Percentiles rank a stretch among this genome's conserved stretches.
These are phyloP conservation scores for Nymphaea colorata DNA, from an alignment of 164 flowering plant genomes.

Conservation along the genomic window DNA sequence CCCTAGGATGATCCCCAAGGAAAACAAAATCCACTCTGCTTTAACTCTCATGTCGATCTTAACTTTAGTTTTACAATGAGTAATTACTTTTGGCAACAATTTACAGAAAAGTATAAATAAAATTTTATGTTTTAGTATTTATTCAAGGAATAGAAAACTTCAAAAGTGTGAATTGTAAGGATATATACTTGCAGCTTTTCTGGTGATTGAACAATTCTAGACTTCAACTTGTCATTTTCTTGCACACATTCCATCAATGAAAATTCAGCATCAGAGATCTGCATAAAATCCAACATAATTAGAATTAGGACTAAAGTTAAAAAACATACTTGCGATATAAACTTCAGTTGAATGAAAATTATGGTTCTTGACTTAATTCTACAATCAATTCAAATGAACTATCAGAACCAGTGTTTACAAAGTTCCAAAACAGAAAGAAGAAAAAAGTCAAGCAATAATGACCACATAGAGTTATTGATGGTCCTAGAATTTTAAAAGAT, in stretches of 20 bases:
- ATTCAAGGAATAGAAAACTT: no score
- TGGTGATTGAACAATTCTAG: slow-evolving; percentile 91
- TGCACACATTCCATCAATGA: slow-evolving; percentile 61
- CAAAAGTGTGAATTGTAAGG: not conserved
- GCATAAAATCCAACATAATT: slow-evolving; percentile 9
- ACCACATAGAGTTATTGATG: no score
- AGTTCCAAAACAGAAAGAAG: not conserved
- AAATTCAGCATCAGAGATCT: slow-evolving; percentile 76
- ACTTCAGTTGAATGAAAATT: not conserved
- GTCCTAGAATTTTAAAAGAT: no score
- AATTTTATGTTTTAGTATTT: no score
- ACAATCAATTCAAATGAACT: no score
- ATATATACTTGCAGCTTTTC: slow-evolving; percentile 71
- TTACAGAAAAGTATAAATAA: no score
- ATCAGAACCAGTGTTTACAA: not conserved
- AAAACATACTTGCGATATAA: not conserved
- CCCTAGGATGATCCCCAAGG: no score
- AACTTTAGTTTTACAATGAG: no score
- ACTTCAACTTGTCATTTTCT: slow-evolving; percentile 64
- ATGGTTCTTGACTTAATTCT: no score
- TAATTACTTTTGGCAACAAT: no score
- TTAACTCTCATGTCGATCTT: no score
- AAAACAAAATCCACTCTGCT: no score
- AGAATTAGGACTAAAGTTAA: not conserved
- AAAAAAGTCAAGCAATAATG: not conserved